Evolutionary conservation across 768 basidiomycete genomes (phyloP).

Genomic region (Tremella mesenterica): DNA sequence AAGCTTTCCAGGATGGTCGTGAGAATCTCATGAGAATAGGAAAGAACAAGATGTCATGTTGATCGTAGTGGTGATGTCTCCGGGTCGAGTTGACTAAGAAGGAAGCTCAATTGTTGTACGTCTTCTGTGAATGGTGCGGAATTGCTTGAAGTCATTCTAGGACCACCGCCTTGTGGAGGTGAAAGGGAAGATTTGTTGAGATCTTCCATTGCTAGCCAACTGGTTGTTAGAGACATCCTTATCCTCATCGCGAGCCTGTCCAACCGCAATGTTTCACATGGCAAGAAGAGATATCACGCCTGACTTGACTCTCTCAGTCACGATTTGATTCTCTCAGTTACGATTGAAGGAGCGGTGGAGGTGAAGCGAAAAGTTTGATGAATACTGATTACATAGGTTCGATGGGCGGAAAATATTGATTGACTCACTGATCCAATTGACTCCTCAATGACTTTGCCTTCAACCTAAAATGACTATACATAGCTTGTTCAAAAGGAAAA

Average conservation of each 20-base stretch:
- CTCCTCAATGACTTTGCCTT: constrained; percentile 33
- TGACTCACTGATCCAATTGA: constrained; percentile 37
- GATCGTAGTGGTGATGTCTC: constrained; percentile 28
- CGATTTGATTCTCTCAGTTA: background rate
- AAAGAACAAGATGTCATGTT: background rate
- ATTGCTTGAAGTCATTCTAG: constrained; percentile 13
- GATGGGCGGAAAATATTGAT: no score
- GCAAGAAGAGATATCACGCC: background rate
- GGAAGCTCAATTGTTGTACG: constrained; percentile 28
- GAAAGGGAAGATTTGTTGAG: constrained; percentile 9
- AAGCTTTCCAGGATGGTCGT: no score
- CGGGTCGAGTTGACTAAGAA: constrained; percentile 29
- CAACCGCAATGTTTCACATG: background rate
- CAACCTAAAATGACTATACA: constrained; percentile 35
- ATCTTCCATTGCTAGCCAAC: constrained; percentile 40
- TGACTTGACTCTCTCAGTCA: background rate
- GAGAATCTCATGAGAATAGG: no score
- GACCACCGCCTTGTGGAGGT: background rate
- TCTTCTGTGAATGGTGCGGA: constrained; percentile 27
- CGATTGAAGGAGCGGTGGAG: background rate
- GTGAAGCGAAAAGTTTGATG: no score
- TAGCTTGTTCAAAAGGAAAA: constrained; percentile 31
- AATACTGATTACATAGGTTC: no score
- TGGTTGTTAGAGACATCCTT: no score
- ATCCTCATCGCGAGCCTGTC: no score